phyloP scores from a whole-genome alignment of 1,139 yeast species.

The Kurtzmaniella quercitrusa region DNA sequence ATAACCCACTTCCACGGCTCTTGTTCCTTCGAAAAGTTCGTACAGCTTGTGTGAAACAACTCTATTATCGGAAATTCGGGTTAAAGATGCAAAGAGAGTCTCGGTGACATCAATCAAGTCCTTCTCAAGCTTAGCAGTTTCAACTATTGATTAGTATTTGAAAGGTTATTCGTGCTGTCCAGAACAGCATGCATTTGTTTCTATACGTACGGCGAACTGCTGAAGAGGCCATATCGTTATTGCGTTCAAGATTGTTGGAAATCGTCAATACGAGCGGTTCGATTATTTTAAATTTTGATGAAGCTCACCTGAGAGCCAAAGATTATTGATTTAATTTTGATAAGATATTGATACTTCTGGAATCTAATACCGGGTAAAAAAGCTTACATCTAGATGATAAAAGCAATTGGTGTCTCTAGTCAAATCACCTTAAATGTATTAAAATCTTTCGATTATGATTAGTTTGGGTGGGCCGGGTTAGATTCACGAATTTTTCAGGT shows the following conservation, averaged over 20 bases:
- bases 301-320: too few species aligned
- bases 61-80: slow-evolving; percentile 27
- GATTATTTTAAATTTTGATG: not conserved
- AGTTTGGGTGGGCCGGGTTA: too few species aligned
- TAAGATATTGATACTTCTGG: too few species aligned
- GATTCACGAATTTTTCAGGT: too few species aligned
- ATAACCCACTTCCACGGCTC: slow-evolving; percentile 66
- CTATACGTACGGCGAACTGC: not conserved
- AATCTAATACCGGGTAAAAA: too few species aligned
- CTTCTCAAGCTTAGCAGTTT: slow-evolving; percentile 3
- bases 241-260: not conserved
- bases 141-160: not conserved
- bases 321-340: too few species aligned
- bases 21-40: slow-evolving; percentile 67
- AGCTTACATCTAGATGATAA: too few species aligned
- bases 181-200: not conserved
- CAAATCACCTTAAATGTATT: too few species aligned
- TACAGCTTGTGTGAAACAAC: slow-evolving; percentile 54
- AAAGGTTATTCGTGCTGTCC: not conserved
- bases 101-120: slow-evolving; percentile 44
- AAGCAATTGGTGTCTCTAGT: too few species aligned
- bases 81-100: slow-evolving; percentile 28
- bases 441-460: too few species aligned
- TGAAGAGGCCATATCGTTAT: not conserved
- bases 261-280: not conserved